Base-by-base conservation (phyloP, 2,329 filamentous ascomycete genomes). In the Colletotrichum sp. region DNA sequence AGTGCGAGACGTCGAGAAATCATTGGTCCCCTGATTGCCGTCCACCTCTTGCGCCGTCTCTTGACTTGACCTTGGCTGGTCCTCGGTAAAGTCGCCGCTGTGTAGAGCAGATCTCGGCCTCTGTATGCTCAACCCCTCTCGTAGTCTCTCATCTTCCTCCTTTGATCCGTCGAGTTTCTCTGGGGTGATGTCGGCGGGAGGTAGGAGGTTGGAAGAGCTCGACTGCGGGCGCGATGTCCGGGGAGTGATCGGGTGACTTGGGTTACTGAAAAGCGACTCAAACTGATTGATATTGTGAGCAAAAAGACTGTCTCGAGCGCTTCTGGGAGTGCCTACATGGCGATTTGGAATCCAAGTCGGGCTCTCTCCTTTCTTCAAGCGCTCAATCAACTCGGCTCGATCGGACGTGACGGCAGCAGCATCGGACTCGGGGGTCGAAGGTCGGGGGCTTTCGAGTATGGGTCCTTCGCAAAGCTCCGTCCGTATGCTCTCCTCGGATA, bases 301-400 rank as follows among this genome's bases (percentile, higher is more conserved):
- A 71, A 59, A 38, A n/a, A 48, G 58, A 21, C 30, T 16, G n/a
- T 64, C 52, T 48, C 30, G 55, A 30, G 74, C 28, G 28, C 24
- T 61, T 69, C 48, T 24, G 21, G 69, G 65, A 18, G 63, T n/a
- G 43, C 87, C 69, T 85, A 92, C 93, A 87, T 90, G 89, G 80
- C 89, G 89, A 81, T 89, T 91, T 32, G 92, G 90, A 52, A 93
- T 87, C 95, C 95, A 97, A 6, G 92, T 91, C 48, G 94, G 93
- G 80, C 92, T 94, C 84, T 96, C 92, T 36, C 92, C 92, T 83
- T 91, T 92, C 86, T 98, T 98, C 78, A 98, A 89, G 78, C 93
- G 90, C 84, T 96, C 91, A 73, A 98, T 98, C 79, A 98, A 87
- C 83, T 96, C 94, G 73, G 92, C 92, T 77, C 96, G 90, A 82